Base-by-base conservation (phyloP, 352 stramenopile species). In the Pythium sp. region DNA sequence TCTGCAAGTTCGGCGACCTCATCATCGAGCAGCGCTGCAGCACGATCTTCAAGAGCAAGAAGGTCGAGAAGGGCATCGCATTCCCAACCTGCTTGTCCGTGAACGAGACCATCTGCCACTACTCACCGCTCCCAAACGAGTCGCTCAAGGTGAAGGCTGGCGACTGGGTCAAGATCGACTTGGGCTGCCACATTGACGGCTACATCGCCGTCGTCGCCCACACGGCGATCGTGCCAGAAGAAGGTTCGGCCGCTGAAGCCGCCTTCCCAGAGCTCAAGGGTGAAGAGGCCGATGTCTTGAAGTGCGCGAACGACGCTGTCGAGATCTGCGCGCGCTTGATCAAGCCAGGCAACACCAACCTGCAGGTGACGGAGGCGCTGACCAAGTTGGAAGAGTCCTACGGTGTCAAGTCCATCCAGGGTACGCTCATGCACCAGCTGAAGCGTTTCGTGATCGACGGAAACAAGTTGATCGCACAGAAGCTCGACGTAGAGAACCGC, bases 361-460 rank as follows among this genome's bases (percentile, higher is more conserved):
- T 90, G 54, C 90, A 98, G 79, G 96, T 97, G 28, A 99, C 98
- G 11, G 88, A 98, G 67, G 94, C 95, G 32, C 86, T 99, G 8
- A 92, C 92, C 47, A 96, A 97, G 69, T 91, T 99, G 4, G 97
- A 98, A 46, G 86, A 92, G 43, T 76, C 87, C 18, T 99, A 99
- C 78, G 97, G 93, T 59, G 98, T 99, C 67, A 99, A 98, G 72
- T 90, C 95, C 57, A 86, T 99, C 69, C 89, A 98, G 65, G 98
- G 97, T 41, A 98, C 98, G 66, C 83, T 99, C 65, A 99, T 99
- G 97, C 98, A 99, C 81, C 98, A 99, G 87, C 97, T 99, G 78
- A 99, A 99, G 83, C 94, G 96, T 69, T 98, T 95, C 69, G 96
- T 99, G 15, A 98, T 99, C 69, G 97, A 99, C 76, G 98, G 97